Evolutionary conservation across 2,329 filamentous ascomycete genomes (phyloP).

Genomic region (Aspergillus sp.): DNA sequence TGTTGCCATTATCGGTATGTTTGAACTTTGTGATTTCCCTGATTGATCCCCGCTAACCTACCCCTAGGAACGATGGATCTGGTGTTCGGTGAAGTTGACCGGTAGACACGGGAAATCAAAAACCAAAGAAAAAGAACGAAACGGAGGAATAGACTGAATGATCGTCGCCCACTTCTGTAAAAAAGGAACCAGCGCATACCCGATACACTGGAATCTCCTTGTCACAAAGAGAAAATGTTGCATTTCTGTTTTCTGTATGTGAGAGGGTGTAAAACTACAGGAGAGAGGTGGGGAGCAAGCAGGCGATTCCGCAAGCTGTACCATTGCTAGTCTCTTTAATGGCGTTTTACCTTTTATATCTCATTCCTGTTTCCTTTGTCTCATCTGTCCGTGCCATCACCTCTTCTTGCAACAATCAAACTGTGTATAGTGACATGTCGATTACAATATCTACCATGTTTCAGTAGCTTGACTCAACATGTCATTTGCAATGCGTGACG

Average conservation of each 20-base stretch:
- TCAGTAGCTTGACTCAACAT: not conserved
- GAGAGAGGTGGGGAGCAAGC: not conserved
- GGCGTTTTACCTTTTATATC: conserved; percentile 30
- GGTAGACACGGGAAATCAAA: conserved; percentile 35
- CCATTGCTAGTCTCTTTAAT: conserved; percentile 17
- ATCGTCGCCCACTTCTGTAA: not conserved
- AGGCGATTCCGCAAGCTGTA: conserved; percentile 10
- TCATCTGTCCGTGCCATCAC: conserved; percentile 8
- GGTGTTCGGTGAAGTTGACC: conserved; percentile 72
- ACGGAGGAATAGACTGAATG: not conserved
- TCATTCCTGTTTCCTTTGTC: not conserved
- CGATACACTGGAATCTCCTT: not conserved
- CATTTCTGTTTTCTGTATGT: no score
- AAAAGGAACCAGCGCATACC: not conserved
- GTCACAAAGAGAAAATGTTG: no score
- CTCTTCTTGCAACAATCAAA: not conserved
- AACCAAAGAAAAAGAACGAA: conserved; percentile 7
- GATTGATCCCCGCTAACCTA: conserved; percentile 10
- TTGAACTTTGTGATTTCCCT: no score
- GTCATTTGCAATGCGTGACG: no score
- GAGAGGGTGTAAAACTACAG: no score
- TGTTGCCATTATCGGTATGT: conserved; percentile 80
- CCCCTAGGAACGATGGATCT: conserved; percentile 69
- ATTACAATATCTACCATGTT: not conserved
- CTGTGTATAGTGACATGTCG: not conserved